Evolutionary conservation across 306 rosid species (phyloP), one percentile per base, ranked within the genome.

Genomic region (Ceratonia siliqua): DNA sequence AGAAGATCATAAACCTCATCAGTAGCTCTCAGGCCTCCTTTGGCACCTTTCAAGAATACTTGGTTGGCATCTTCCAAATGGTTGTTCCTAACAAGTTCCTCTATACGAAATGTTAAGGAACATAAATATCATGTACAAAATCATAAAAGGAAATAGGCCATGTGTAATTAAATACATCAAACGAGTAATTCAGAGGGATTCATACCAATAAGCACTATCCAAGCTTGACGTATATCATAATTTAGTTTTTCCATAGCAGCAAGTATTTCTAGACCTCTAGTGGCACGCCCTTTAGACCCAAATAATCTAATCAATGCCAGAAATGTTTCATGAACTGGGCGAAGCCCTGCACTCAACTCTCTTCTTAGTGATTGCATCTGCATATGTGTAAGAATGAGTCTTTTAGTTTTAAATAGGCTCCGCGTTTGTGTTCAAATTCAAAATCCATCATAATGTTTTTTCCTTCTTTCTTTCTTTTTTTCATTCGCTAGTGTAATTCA

Each of bases 261-360:
- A 70, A 94, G 98, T 68, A 91, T 86, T 71, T 94, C 96, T 56
- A 85, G 62, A 36, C 94, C 96, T 75, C 82, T 87, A 14, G 76
- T 64, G 18, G 96, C 85, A 46, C 63, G 72, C 18, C 98, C 98
- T 78, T 87, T 89, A 8, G 88, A 80, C 2, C 94, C 98, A 53
- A 91, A 94, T 68, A 91, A 54, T 77, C 98, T 87, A 24, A 88
- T 69, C 84, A 94, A 72, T 0, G 97, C 91, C 45, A 94, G 59
- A 59, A 94, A 94, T 0, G 98, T 91, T 73, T 94, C 96, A 0
- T 88, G 98, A 39, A 94, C 82, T 15, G 98, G 98, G n/a, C 93
- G 86, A 78, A 94, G 88, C 50, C 98, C 98, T 0, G 93, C 87
- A 75, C 96, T 86, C 66, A 94, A 62, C 82, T 91, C 97, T 71